These are phyloP conservation scores for Zymoseptoria crescenta DNA, from an alignment of 2,329 filamentous ascomycete species.

Conservation along the genomic window DNA sequence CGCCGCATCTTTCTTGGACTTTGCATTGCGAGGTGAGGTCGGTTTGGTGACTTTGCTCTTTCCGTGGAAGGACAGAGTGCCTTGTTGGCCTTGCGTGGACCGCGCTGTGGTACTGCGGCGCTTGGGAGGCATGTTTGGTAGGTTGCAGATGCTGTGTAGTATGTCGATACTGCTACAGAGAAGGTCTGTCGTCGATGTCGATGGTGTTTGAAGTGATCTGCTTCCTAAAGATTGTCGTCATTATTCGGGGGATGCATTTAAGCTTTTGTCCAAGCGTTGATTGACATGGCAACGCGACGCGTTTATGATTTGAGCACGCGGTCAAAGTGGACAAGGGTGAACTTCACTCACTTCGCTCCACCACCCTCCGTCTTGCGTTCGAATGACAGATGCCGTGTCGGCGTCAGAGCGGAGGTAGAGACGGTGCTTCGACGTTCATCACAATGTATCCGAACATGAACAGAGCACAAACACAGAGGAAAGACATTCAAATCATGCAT, in stretches of 20 bases:
- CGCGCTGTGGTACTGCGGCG: conserved; percentile 35
- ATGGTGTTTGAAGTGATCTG: background rate
- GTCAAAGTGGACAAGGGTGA: background rate
- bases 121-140: conserved; percentile 38
- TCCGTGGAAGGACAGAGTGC: conserved; percentile 56
- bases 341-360: too few relatives aligned
- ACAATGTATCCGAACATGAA: too few relatives aligned
- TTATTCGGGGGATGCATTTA: background rate
- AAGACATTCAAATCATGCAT: background rate
- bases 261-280: background rate
- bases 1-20: conserved; percentile 33
- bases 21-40: conserved; percentile 29
- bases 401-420: too few relatives aligned
- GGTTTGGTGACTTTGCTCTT: conserved; percentile 50
- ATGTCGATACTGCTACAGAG: background rate
- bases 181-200: background rate
- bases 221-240: background rate
- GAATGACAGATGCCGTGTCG: too few relatives aligned
- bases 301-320: background rate
- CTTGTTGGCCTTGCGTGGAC: conserved; percentile 43
- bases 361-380: too few relatives aligned
- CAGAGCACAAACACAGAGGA: background rate
- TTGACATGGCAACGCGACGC: conserved; percentile 1
- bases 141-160: background rate
- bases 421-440: too few relatives aligned